Base-by-base conservation (phyloP, 371 early-diverging fungal genomes). In the Mucor mucedo region DNA sequence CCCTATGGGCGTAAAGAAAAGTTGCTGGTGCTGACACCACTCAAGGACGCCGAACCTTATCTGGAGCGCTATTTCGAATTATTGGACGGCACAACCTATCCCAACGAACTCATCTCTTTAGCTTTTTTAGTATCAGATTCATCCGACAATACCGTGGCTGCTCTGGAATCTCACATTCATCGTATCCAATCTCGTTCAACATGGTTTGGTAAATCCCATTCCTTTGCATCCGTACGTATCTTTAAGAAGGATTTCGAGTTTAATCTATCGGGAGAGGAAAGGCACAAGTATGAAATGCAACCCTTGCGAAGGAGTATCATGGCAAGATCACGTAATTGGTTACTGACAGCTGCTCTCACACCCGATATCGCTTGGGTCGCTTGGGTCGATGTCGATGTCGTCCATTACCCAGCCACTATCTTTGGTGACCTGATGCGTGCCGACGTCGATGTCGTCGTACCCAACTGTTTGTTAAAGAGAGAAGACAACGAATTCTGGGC, bases 81-180 rank as follows among this genome's bases (percentile, higher is more conserved):
- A 32, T 42, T 86, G 11, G 84, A 83, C 52, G 69, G 73, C 38
- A 66, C 84, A 28, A 68, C 72, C 3, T 86, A 85, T 52, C 85
- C 85, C 2, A 82, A 84, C 50, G 67, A 77, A 50, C 66, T 80
- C 49, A 82, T 83, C 53, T 86, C 87, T 1, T 56, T 86, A 5
- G 86, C 82, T 14, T 85, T 86, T 55, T 71, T 86, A 5, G 85
- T 86, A 4, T 86, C 87, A 4, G 87, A 86, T 63, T 84, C 87
- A 6, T 76, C 75, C 0, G 87, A 86, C 53, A 60, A 71, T 42
- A 86, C 85, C 0, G 60, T 84, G 40, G 73, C 75, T 28, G 62
- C 73, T 28, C 71, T 86, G 2, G 70, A 78, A 35, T 69, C 68
- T 10, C 73, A 82, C 11, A 73, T 71, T 5, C 55, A 77, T 14